Evolutionary conservation across 169 alveolate species (phyloP).

Genomic region (Eimeria zaria): DNA sequence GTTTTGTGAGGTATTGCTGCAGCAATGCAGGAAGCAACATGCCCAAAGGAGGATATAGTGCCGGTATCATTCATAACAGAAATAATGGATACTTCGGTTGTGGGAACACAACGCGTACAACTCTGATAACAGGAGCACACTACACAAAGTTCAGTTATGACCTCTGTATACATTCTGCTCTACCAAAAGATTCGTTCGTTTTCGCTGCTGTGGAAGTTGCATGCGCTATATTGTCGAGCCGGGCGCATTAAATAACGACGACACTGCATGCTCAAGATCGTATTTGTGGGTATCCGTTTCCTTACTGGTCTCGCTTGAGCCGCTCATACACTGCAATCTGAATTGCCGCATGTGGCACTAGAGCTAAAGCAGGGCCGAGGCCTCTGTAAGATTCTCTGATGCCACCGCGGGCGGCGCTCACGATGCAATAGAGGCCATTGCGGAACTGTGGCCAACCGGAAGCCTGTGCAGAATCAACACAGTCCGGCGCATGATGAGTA

Average conservation of each 20-base stretch:
- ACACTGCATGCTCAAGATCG: background rate
- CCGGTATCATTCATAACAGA: background rate
- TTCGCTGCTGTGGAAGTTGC: background rate
- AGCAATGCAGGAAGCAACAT: background rate
- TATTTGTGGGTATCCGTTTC: background rate
- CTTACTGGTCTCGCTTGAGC: slow-evolving; percentile 64
- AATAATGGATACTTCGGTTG: too few relatives aligned
- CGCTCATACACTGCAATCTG: slow-evolving; percentile 81
- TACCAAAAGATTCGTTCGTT: background rate
- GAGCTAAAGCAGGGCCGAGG: slow-evolving; percentile 78
- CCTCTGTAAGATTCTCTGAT: slow-evolving; percentile 72
- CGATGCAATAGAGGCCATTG: slow-evolving; percentile 27
- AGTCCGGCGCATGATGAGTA: background rate
- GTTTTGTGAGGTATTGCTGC: background rate
- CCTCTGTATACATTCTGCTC: background rate
- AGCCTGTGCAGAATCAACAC: slow-evolving; percentile 13
- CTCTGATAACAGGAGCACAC: too few relatives aligned
- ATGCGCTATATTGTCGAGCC: background rate
- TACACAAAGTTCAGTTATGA: too few relatives aligned
- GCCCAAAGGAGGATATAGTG: background rate
- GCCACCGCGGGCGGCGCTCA: slow-evolving; percentile 75
- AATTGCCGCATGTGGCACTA: slow-evolving; percentile 83
- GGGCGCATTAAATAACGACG: background rate
- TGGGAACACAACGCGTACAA: too few relatives aligned
- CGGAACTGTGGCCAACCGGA: slow-evolving; percentile 78